phyloP scores from a whole-genome alignment of 2,329 filamentous ascomycete genomes.

The Ceratocystis colombiana region DNA sequence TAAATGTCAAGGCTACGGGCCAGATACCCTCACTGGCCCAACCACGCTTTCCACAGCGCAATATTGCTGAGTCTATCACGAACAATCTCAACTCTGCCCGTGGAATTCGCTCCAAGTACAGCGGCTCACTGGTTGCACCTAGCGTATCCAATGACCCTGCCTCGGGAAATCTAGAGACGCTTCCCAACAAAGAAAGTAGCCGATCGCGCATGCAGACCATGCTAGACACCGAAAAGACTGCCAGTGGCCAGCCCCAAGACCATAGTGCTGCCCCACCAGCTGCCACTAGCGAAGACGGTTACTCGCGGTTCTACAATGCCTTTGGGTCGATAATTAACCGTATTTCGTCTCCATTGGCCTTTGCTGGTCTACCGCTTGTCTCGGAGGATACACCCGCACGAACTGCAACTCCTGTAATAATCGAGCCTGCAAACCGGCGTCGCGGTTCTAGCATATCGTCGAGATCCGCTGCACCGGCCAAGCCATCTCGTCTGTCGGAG shows the following conservation, averaged over 20 bases:
- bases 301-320: slow-evolving; percentile 81
- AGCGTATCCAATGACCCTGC: slow-evolving; percentile 65
- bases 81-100: slow-evolving; percentile 79
- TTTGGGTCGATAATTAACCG: slow-evolving; percentile 83
- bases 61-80: slow-evolving; percentile 71
- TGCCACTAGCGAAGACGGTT: slow-evolving; percentile 56
- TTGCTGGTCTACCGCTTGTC: slow-evolving; percentile 77
- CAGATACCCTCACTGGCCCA: slow-evolving; percentile 39
- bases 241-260: slow-evolving; percentile 35
- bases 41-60: slow-evolving; percentile 37
- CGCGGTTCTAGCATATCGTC: slow-evolving; percentile 28
- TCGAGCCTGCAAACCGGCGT: slow-evolving; percentile 15
- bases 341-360: slow-evolving; percentile 81
- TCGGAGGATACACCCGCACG: slow-evolving; percentile 37
- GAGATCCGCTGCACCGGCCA: background rate
- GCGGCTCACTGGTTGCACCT: slow-evolving; percentile 58
- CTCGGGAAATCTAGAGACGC: slow-evolving; percentile 56
- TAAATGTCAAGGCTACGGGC: slow-evolving; percentile 28
- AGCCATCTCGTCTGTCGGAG: slow-evolving; percentile 18
- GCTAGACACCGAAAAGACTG: slow-evolving; percentile 46
- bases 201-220: slow-evolving; percentile 47
- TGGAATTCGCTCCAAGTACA: slow-evolving; percentile 59
- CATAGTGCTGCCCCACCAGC: background rate
- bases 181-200: slow-evolving; percentile 41
- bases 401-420: background rate